Evolutionary conservation across 129 eudicot species (phyloP).

Genomic region (Arctium lappa): DNA sequence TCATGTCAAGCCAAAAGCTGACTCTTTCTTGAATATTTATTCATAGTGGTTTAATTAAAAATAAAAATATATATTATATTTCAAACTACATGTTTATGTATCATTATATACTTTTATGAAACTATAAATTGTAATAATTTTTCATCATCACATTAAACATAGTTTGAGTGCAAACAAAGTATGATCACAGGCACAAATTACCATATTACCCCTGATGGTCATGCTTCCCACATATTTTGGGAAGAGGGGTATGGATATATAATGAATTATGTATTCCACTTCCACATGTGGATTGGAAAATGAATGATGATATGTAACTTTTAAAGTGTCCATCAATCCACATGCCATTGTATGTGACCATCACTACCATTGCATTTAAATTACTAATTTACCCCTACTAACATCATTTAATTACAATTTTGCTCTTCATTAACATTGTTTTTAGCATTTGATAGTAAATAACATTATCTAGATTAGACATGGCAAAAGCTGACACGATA

Average conservation of each 20-base stretch:
- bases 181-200: neutral
- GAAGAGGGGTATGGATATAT: neutral
- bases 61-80: neutral
- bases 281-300: conserved; percentile 29
- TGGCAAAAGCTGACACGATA: no score
- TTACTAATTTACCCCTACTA: neutral
- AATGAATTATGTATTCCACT: conserved; percentile 3
- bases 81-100: neutral
- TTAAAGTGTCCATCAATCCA: neutral
- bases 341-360: neutral
- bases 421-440: neutral
- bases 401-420: neutral
- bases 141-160: neutral
- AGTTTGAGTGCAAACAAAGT: neutral
- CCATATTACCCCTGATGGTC: neutral
- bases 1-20: no score
- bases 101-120: neutral
- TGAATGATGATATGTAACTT: conserved; percentile 14
- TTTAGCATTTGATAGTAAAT: no score
- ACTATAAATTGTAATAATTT: neutral
- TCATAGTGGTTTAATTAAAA: neutral
- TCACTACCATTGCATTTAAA: neutral
- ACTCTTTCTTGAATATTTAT: neutral
- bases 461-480: no score
- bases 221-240: conserved; percentile 1